Conservation (phyloP, 1,284 basidiomycete genomes). For the Quambalaria eucalypti region DNA sequence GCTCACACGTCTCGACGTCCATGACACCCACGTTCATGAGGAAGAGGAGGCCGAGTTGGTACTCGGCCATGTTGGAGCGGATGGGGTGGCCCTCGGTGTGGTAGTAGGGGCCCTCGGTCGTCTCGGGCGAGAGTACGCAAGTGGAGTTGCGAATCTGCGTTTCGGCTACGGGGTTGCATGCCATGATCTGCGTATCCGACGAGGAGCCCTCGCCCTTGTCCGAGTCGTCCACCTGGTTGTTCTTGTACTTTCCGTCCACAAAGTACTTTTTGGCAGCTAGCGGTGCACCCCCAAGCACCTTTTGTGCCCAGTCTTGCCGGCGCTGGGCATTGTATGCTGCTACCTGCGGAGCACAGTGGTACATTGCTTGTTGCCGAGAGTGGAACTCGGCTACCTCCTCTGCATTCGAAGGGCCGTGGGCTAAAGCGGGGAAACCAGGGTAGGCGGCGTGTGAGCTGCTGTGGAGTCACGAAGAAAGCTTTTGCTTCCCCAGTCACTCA, state of each 20-base stretch:
- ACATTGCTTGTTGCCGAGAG: constrained; percentile 43
- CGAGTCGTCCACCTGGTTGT: constrained; percentile 15
- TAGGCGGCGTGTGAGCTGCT: neutral
- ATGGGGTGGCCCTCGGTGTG: constrained; percentile 51
- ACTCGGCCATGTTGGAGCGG: constrained; percentile 54
- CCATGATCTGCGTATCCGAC: constrained; percentile 32
- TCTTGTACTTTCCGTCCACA: constrained; percentile 44
- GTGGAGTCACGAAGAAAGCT: neutral
- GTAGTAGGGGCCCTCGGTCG: constrained; percentile 52
- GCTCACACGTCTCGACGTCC: constrained; percentile 64
- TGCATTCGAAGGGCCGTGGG: constrained; percentile 40
- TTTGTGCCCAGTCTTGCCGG: constrained; percentile 37
- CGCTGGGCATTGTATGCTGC: constrained; percentile 44
- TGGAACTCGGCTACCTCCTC: constrained; percentile 40
- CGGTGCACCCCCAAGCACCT: constrained; percentile 34
- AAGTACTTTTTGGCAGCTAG: constrained; percentile 45
- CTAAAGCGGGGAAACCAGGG: constrained; percentile 10
- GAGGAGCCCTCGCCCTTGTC: constrained; percentile 31
- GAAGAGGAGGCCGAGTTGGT: constrained; percentile 53
- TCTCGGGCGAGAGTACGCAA: constrained; percentile 48
- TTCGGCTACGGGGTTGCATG: constrained; percentile 37
- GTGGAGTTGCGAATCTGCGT: constrained; percentile 46
- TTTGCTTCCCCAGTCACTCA: neutral
- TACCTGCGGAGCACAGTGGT: constrained; percentile 48
- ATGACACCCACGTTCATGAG: constrained; percentile 63